A percentile compares a stretch with the other conserved stretches of the same genome.
Evolutionary conservation across 768 basidiomycete species (phyloP).

Genomic region (Rhizopogon roseolus): DNA sequence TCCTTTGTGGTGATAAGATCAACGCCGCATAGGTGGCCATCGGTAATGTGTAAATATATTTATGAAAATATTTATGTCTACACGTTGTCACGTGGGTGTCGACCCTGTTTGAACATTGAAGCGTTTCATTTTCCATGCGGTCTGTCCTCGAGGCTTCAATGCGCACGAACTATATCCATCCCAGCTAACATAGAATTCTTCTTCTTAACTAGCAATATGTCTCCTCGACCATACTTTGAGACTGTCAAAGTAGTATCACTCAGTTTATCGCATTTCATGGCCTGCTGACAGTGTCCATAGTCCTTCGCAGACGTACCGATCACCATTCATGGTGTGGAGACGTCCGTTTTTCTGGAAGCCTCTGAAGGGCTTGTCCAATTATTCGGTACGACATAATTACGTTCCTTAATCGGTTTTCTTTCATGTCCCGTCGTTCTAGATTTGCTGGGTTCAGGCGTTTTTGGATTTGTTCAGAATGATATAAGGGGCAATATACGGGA

Average conservation of each 20-base stretch:
- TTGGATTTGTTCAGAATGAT: slow-evolving; percentile 71
- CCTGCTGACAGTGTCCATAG: slow-evolving; percentile 33
- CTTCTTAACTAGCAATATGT: slow-evolving; percentile 16
- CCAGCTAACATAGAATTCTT: background rate
- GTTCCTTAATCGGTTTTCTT: slow-evolving; percentile 4
- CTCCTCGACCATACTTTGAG: slow-evolving; percentile 55
- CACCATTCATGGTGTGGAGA: slow-evolving; percentile 75
- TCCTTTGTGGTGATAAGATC: background rate
- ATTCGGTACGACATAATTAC: slow-evolving; percentile 48
- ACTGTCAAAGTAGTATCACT: slow-evolving; percentile 50
- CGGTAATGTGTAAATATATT: background rate
- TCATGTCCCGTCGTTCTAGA: slow-evolving; percentile 34
- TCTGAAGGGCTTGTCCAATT: slow-evolving; percentile 78
- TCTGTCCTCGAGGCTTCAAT: slow-evolving; percentile 26
- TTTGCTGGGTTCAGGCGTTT: slow-evolving; percentile 62
- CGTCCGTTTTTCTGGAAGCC: slow-evolving; percentile 76
- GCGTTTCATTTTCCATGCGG: background rate
- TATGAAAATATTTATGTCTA: background rate
- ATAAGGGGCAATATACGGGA: slow-evolving; percentile 64
- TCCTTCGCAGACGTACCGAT: slow-evolving; percentile 84
- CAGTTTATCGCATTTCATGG: background rate
- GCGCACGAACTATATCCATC: slow-evolving; percentile 8
- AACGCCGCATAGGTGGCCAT: no score
- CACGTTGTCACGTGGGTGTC: background rate
- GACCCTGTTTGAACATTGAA: background rate